Evolutionary conservation across 164 flowering plant species (phyloP), one percentile per base, ranked within the genome.

Genomic region (Euptelea pleiosperma): DNA sequence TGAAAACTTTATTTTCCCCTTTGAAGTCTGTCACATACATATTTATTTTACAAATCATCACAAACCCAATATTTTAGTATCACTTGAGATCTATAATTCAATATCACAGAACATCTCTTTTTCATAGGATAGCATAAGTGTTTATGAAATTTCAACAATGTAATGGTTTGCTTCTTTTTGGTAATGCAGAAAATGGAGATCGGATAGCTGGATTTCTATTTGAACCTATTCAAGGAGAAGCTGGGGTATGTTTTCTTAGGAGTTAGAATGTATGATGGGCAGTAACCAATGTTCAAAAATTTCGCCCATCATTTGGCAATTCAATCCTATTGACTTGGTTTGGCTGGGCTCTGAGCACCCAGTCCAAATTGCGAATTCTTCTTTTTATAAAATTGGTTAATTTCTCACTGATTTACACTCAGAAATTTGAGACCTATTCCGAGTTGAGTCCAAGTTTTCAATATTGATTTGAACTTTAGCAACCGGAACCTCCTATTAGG

Each of bases 161-260:
- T 33, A 34, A 47, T 25, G 4, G 2, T 26, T 47, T 67, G 11
- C 43, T 46, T 60, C 26, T 61, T 22, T 64, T 60, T 19, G 73
- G 33, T 16, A 35, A 30, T 76, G 73, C 93, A 94, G 99, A 83
- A 64, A 66, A 73, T 46, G 97, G 96, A 62, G 83, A 89, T 52
- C 70, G 49, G 46, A 85, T 91, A 34, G 99, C 99, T 65, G 99
- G 87, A 61, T 94, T 91, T 77, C 74, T 94, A 33, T 94, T 94
- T 73, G 99, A 94, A 72, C 99, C 99, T 34, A 94, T 94, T 63
- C 99, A 94, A 77, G 99, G 99, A 50, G 99, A 94, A 75, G 99
- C 99, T 40, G 99, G 99, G 84, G 95, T 94, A 87, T 60, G 84
- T 57, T 15, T 16, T 2, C 48, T 18, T 33, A 11, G 28, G 22